Evolutionary conservation across 116 monocot genomes (phyloP).

Genomic region (Trichopus zeylanicus): DNA sequence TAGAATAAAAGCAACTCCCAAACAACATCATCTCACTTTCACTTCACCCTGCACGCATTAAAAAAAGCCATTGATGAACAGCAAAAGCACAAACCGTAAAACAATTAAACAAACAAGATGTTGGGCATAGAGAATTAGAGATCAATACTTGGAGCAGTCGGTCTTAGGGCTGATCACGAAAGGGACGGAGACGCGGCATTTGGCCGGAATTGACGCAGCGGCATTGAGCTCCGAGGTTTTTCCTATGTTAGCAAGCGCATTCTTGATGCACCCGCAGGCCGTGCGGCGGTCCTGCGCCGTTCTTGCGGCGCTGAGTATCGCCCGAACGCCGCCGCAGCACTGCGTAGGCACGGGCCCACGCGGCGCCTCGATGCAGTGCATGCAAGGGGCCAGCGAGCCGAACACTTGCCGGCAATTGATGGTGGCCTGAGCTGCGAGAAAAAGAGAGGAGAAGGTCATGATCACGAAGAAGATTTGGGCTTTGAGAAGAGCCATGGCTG

Average conservation of each 20-base stretch:
- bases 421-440: neutral
- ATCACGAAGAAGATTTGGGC: too few species aligned
- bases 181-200: constrained; percentile 23
- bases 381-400: constrained; percentile 11
- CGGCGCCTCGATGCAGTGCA: constrained; percentile 15
- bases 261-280: constrained; percentile 54
- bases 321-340: constrained; percentile 17
- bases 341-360: neutral
- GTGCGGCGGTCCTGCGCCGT: constrained; percentile 24
- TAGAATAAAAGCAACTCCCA: too few species aligned
- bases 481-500: too few species aligned
- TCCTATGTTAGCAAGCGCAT: constrained; percentile 3
- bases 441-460: too few species aligned
- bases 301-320: neutral
- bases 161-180: constrained; percentile 27
- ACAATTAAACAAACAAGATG: too few species aligned
- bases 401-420: constrained; percentile 12
- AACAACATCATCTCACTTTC: too few species aligned
- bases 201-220: constrained; percentile 19
- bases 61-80: too few species aligned
- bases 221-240: neutral
- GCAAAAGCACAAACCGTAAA: too few species aligned
- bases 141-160: constrained; percentile 32
- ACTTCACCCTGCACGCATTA: too few species aligned
- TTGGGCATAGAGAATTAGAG: too few species aligned